A percentile compares a stretch with the other conserved stretches of the same genome.
phyloP scores from a whole-genome alignment of 2,329 filamentous ascomycete species.

The Fusarium dlaminii region DNA sequence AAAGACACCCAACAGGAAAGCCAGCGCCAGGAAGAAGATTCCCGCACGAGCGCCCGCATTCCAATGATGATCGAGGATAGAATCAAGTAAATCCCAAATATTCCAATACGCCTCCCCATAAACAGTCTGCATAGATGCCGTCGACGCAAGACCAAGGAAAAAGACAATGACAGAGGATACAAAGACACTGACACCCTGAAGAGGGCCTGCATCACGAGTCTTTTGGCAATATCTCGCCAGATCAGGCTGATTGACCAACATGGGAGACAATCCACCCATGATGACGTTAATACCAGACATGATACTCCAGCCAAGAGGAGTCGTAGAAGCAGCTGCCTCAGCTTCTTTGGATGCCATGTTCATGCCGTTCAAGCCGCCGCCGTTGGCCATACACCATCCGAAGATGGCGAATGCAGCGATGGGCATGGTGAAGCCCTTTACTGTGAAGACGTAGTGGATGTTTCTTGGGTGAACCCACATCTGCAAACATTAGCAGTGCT shows the following conservation, averaged over 20 bases:
- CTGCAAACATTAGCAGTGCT: fast-evolving
- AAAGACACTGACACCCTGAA: background rate
- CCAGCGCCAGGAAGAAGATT: background rate
- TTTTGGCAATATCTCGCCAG: background rate
- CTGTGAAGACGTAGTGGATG: background rate
- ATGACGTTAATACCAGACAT: background rate
- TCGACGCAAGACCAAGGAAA: background rate
- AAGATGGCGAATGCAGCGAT: background rate
- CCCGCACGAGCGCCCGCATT: background rate
- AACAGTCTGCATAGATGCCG: background rate
- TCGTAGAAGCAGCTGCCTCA: background rate
- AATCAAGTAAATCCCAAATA: background rate
- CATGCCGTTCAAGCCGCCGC: background rate
- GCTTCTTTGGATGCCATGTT: background rate
- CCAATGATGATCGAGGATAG: background rate
- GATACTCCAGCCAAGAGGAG: background rate
- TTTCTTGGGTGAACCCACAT: background rate
- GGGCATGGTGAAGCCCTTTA: background rate
- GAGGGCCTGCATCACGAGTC: background rate
- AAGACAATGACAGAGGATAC: background rate
- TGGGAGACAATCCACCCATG: background rate
- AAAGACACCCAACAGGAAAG: background rate
- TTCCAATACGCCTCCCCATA: background rate
- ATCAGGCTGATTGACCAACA: background rate
- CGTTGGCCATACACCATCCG: background rate